Percentiles rank a stretch among this genome's conserved stretches.
Evolutionary conservation across 805 yeast genomes (phyloP).

Genomic region (Kazachstania psychrophila): DNA sequence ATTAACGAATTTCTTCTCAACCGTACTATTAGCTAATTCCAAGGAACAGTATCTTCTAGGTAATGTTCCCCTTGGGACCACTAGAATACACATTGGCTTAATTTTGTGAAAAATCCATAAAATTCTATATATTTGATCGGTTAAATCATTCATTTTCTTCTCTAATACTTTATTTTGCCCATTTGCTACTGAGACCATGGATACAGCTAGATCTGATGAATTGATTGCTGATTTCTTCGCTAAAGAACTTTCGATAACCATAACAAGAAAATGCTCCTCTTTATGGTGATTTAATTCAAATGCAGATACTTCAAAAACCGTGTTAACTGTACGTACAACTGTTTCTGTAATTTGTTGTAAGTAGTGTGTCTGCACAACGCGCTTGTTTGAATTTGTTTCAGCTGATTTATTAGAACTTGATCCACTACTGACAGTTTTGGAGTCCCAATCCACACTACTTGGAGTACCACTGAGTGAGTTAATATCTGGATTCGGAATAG

Average conservation of each 20-base stretch:
- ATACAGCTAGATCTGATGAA: constrained; percentile 1
- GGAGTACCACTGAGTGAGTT: not conserved
- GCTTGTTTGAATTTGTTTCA: too few species aligned
- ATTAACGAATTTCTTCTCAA: constrained; percentile 68
- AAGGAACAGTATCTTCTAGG: constrained; percentile 70
- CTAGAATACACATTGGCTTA: constrained; percentile 69
- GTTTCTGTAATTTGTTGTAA: constrained; percentile 82
- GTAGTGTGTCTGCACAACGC: constrained; percentile 46
- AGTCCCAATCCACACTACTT: not conserved
- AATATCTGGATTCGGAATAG: too few species aligned
- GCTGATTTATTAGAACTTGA: not conserved
- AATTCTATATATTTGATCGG: constrained; percentile 30
- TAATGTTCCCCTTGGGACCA: constrained; percentile 69
- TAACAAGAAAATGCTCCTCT: constrained; percentile 74
- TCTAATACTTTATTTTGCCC: constrained; percentile 17
- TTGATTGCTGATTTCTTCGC: constrained; percentile 25
- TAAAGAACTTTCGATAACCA: constrained; percentile 66
- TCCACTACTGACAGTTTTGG: not conserved
- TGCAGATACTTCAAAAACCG: constrained; percentile 82
- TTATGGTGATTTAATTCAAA: constrained; percentile 47
- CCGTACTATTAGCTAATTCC: constrained; percentile 83
- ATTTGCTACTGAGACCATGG: constrained; percentile 5
- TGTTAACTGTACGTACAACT: constrained; percentile 68
- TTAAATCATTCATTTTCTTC: constrained; percentile 24
- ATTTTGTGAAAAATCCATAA: constrained; percentile 52